These are phyloP conservation scores for Ceratocystis destructans DNA, from an alignment of 2,329 filamentous ascomycete genomes.

Conservation along the genomic window DNA sequence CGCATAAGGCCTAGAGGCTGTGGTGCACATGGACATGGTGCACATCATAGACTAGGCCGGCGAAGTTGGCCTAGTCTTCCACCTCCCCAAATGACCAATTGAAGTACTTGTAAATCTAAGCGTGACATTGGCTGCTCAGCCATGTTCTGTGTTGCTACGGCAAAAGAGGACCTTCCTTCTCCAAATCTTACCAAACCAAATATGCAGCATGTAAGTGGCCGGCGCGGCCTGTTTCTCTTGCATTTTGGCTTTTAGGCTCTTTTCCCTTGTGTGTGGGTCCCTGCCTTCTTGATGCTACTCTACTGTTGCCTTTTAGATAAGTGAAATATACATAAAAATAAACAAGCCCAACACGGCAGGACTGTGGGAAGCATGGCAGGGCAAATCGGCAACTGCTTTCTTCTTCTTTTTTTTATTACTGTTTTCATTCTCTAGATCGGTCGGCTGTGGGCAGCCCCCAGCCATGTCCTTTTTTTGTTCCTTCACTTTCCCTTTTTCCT, in stretches of 20 bases:
- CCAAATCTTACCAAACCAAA: neutral
- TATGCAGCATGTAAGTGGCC: neutral
- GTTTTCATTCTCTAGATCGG: neutral
- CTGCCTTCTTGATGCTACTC: neutral
- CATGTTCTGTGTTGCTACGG: neutral
- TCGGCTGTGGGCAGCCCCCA: neutral
- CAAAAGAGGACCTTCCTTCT: neutral
- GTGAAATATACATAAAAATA: no score
- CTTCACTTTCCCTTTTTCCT: no score
- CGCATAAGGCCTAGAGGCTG: neutral
- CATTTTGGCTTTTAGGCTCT: neutral
- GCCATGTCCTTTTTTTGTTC: neutral
- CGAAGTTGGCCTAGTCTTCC: neutral
- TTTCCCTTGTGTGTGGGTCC: no score
- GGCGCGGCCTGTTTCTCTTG: neutral
- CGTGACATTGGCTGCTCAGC: neutral
- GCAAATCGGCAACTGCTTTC: neutral
- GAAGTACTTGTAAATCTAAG: neutral
- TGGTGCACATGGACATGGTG: neutral
- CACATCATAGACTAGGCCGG: neutral
- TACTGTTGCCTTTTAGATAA: neutral
- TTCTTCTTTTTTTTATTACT: neutral
- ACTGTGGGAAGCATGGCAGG: no score
- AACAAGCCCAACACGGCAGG: no score
- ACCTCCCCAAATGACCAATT: neutral